phyloP scores from a whole-genome alignment of 768 basidiomycete genomes.

The Pleurotus cornucopiae region DNA sequence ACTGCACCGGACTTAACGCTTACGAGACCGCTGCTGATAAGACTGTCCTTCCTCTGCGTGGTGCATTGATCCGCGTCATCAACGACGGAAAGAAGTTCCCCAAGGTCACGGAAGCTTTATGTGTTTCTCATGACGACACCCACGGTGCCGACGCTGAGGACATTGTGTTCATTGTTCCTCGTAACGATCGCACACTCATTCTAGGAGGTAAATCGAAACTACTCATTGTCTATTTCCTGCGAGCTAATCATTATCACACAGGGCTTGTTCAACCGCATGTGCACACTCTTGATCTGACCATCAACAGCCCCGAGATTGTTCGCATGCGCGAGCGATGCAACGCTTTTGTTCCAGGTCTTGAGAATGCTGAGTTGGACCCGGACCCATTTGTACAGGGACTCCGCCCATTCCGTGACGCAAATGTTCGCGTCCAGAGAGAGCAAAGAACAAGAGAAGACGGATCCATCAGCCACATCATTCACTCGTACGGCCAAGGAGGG shows the following conservation, averaged over 20 bases:
- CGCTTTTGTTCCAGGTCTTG: conserved; percentile 21
- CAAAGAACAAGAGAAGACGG: conserved; percentile 8
- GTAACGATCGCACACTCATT: conserved; percentile 30
- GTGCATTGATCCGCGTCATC: conserved; percentile 30
- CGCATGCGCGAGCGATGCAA: conserved; percentile 26
- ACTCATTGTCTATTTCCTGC: background rate
- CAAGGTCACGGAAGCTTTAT: conserved; percentile 25
- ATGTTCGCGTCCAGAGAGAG: conserved; percentile 26
- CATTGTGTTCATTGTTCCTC: conserved; percentile 30
- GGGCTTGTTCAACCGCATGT: conserved; percentile 23
- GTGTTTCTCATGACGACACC: conserved; percentile 27
- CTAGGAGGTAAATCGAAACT: conserved; percentile 20
- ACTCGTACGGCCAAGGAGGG: conserved; percentile 24
- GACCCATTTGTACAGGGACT: conserved; percentile 23
- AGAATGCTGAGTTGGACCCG: conserved; percentile 21
- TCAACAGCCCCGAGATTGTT: conserved; percentile 22
- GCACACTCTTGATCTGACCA: conserved; percentile 19
- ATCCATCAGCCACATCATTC: conserved; percentile 17
- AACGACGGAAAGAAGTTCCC: conserved; percentile 33
- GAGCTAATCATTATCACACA: background rate
- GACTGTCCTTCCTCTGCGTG: conserved; percentile 31
- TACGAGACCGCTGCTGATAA: conserved; percentile 27
- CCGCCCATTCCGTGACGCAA: conserved; percentile 21
- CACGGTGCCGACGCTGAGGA: conserved; percentile 23
- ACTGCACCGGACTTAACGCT: conserved; percentile 30